phyloP scores from a whole-genome alignment of 1,284 basidiomycete species.

The Meira nashicola region DNA sequence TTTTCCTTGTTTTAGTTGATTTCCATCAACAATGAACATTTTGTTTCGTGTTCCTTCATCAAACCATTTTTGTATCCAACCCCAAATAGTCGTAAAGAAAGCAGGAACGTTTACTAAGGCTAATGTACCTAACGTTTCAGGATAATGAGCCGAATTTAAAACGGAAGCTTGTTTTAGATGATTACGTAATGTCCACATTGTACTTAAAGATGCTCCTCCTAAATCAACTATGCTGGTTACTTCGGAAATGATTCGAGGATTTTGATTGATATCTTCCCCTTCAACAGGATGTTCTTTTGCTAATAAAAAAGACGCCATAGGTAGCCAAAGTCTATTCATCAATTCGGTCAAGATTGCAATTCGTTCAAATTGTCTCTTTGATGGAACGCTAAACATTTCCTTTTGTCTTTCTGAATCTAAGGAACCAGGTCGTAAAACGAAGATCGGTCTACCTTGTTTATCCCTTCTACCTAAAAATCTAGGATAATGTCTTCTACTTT shows the following conservation, averaged over 20 bases:
- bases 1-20: background rate
- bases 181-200: slow-evolving; percentile 6
- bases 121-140: slow-evolving; percentile 5
- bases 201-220: background rate
- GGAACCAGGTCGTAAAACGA: background rate
- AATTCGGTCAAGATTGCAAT: background rate
- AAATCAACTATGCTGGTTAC: slow-evolving; percentile 9
- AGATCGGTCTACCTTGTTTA: slow-evolving; percentile 4
- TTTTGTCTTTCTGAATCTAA: slow-evolving; percentile 2
- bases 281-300: background rate
- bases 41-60: slow-evolving; percentile 10
- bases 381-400: background rate
- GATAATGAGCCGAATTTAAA: slow-evolving; percentile 10
- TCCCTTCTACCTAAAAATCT: slow-evolving; percentile 6
- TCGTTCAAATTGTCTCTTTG: background rate
- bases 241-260: background rate
- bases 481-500: background rate
- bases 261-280: background rate
- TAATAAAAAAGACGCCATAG: background rate
- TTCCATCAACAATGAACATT: slow-evolving; percentile 1
- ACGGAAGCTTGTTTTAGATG: slow-evolving; percentile 3
- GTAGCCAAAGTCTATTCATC: background rate
- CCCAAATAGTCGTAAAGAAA: slow-evolving; percentile 9
- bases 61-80: slow-evolving; percentile 1
- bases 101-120: slow-evolving; percentile 8